Percentiles rank a stretch among this genome's conserved stretches.
Conservation (phyloP, 2,329 filamentous ascomycete species). For the Aureobasidium sp. region DNA sequence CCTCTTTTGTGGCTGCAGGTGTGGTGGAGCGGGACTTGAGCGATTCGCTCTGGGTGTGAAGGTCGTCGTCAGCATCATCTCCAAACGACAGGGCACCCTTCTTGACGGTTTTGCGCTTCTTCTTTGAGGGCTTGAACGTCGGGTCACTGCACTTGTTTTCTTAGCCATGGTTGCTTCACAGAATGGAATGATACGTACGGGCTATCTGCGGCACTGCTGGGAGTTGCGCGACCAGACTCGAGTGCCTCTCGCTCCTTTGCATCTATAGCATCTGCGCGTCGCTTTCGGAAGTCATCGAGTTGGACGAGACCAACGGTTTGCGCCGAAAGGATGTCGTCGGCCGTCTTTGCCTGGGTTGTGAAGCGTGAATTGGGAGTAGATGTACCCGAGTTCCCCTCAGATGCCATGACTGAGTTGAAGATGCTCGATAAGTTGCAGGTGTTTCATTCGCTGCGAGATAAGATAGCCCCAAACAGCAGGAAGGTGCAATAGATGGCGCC, state of each 20-base stretch:
- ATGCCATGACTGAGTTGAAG: slow-evolving; percentile 13
- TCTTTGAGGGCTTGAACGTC: slow-evolving; percentile 46
- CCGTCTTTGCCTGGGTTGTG: slow-evolving; percentile 64
- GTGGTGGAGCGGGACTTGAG: not conserved
- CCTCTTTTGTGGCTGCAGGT: slow-evolving; percentile 5
- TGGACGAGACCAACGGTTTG: slow-evolving; percentile 86
- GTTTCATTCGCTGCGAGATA: not conserved
- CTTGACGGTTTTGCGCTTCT: slow-evolving; percentile 43
- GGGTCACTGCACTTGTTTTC: slow-evolving; percentile 47
- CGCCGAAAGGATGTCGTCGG: slow-evolving; percentile 72
- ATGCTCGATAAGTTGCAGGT: not conserved
- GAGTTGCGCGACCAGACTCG: slow-evolving; percentile 4
- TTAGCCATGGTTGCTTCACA: slow-evolving; percentile 34
- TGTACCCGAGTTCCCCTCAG: slow-evolving; percentile 12
- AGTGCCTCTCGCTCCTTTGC: slow-evolving; percentile 44
- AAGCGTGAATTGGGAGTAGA: slow-evolving; percentile 46
- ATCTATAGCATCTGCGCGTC: slow-evolving; percentile 87
- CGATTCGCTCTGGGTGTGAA: not conserved
- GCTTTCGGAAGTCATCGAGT: slow-evolving; percentile 90
- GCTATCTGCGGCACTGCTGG: slow-evolving; percentile 51
- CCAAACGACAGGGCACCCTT: slow-evolving; percentile 62
- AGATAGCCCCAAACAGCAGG: not conserved
- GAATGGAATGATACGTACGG: slow-evolving; percentile 30
- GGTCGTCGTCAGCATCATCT: slow-evolving; percentile 45
- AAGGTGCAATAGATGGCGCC: not conserved